These are phyloP conservation scores for Teratosphaeria epicoccoides DNA, from an alignment of 2,329 filamentous ascomycete species.

Conservation along the genomic window DNA sequence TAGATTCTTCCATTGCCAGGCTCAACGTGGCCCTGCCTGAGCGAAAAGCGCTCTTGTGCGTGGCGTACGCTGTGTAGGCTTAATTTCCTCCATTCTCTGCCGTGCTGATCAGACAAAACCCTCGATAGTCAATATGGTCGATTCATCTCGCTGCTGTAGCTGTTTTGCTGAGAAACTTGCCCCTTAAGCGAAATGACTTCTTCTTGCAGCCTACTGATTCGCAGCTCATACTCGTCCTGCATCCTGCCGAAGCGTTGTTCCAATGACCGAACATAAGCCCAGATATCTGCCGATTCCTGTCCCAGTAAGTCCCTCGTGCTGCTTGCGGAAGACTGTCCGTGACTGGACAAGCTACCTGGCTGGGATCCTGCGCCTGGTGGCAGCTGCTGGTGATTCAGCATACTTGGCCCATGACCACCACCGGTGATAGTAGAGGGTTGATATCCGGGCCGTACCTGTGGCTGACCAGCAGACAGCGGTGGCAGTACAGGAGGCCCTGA, in stretches of 20 bases:
- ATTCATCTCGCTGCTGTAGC: constrained; percentile 23
- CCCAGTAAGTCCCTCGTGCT: constrained; percentile 58
- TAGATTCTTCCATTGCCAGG: background rate
- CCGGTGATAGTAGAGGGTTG: constrained; percentile 10
- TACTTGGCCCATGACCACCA: constrained; percentile 23
- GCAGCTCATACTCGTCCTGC: constrained; percentile 38
- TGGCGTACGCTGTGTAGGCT: background rate
- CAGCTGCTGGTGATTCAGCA: constrained; percentile 28
- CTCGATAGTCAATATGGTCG: constrained; percentile 5
- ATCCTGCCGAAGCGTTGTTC: constrained; percentile 44
- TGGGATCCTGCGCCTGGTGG: constrained; percentile 29
- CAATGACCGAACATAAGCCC: constrained; percentile 60
- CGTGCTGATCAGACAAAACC: background rate
- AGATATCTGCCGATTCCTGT: constrained; percentile 47
- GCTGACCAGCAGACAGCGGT: constrained; percentile 25
- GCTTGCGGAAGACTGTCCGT: constrained; percentile 46
- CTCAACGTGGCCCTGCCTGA: background rate
- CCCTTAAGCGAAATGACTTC: constrained; percentile 31
- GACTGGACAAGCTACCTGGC: constrained; percentile 40
- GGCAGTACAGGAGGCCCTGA: constrained; percentile 27
- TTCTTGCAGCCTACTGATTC: constrained; percentile 34
- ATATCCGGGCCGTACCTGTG: constrained; percentile 11
- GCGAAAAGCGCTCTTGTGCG: background rate
- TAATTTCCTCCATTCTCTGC: background rate
- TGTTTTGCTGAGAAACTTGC: constrained; percentile 16